These are phyloP conservation scores for Candolleomyces eurysporus DNA, from an alignment of 768 basidiomycete species.

Conservation along the genomic window DNA sequence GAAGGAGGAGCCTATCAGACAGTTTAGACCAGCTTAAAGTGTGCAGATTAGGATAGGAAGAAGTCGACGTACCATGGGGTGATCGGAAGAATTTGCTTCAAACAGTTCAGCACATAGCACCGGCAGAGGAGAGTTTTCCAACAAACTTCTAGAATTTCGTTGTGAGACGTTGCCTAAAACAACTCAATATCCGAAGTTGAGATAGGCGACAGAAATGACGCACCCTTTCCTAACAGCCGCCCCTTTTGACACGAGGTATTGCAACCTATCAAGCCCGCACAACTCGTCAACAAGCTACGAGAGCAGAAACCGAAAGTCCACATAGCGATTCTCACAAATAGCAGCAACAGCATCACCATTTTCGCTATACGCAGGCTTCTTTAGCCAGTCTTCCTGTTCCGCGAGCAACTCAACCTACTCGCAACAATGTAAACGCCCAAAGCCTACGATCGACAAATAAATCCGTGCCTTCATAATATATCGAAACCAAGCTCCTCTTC, in stretches of 20 bases:
- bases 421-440: neutral
- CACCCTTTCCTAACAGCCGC: slow-evolving; percentile 85
- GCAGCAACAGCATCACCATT: slow-evolving; percentile 72
- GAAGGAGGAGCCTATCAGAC: slow-evolving; percentile 58
- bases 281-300: slow-evolving; percentile 14
- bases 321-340: slow-evolving; percentile 84
- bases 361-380: slow-evolving; percentile 81
- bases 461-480: slow-evolving; percentile 81
- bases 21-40: no score
- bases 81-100: slow-evolving; percentile 74
- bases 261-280: slow-evolving; percentile 52
- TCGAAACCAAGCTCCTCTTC: slow-evolving; percentile 40
- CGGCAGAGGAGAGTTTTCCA: slow-evolving; percentile 5
- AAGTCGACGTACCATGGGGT: slow-evolving; percentile 27
- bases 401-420: slow-evolving; percentile 81
- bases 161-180: slow-evolving; percentile 68
- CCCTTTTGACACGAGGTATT: slow-evolving; percentile 85
- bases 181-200: slow-evolving; percentile 9
- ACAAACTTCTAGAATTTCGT: slow-evolving; percentile 71
- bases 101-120: slow-evolving; percentile 1
- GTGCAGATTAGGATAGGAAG: no score
- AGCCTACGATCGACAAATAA: neutral
- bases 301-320: neutral
- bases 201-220: slow-evolving; percentile 20
- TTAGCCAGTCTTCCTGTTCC: slow-evolving; percentile 79